Conservation (phyloP, 2,329 filamentous ascomycete species). For the Raffaelea deltoideospora region DNA sequence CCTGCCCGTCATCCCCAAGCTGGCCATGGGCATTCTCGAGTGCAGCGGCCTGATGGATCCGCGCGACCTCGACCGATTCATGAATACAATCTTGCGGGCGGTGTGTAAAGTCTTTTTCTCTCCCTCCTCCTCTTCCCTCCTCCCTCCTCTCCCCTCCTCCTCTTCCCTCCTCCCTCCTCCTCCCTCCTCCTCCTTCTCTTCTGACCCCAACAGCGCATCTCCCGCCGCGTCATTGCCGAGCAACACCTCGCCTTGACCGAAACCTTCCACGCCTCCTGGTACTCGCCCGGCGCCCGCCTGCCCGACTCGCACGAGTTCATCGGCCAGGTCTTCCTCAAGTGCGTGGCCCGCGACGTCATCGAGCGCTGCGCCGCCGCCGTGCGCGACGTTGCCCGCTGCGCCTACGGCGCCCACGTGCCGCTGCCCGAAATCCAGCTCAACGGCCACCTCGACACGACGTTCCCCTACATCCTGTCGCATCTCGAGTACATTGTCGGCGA, state of each 20-base stretch:
- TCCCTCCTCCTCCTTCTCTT: not conserved
- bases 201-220: constrained; percentile 54
- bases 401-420: constrained; percentile 54
- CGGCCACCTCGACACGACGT: constrained; percentile 78
- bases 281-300: constrained; percentile 66
- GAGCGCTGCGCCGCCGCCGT: constrained; percentile 67
- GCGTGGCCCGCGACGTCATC: constrained; percentile 79
- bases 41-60: constrained; percentile 70
- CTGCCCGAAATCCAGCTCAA: constrained; percentile 72
- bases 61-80: constrained; percentile 77
- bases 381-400: constrained; percentile 55
- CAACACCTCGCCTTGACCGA: constrained; percentile 92
- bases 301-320: constrained; percentile 64
- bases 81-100: constrained; percentile 84
- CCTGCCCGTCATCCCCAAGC: constrained; percentile 80
- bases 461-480: constrained; percentile 92
- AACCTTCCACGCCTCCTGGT: constrained; percentile 81
- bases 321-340: constrained; percentile 88
- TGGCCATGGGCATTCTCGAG: constrained; percentile 89
- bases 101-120: constrained; percentile 43
- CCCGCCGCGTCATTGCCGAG: constrained; percentile 88
- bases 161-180: too few species aligned
- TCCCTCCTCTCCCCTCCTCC: constrained; percentile 3
- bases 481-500: constrained; percentile 96
- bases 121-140: not conserved